A percentile compares a stretch with the other conserved stretches of the same genome.
Conservation (phyloP, 768 basidiomycete genomes). For the Trametes maxima region DNA sequence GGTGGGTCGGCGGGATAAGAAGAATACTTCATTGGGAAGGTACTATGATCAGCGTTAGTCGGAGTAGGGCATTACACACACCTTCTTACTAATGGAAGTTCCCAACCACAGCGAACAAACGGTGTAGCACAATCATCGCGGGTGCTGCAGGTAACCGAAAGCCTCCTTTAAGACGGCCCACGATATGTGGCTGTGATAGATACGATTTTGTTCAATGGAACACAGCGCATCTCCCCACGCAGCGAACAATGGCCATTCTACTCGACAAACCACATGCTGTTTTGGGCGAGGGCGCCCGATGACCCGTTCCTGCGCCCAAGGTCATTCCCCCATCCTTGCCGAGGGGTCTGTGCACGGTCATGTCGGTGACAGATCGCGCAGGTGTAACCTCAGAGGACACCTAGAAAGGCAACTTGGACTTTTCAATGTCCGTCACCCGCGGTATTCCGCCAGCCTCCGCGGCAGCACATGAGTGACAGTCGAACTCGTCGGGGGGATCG, state of each 20-base stretch:
- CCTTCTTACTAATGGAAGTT: constrained; percentile 12
- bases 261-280: neutral
- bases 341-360: neutral
- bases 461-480: neutral
- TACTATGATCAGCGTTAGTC: constrained; percentile 5
- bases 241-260: neutral
- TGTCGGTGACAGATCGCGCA: neutral
- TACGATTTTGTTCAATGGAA: neutral
- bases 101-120: neutral
- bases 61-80: neutral
- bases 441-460: constrained; percentile 2
- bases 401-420: constrained; percentile 9
- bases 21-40: neutral
- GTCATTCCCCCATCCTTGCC: neutral
- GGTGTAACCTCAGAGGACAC: constrained; percentile 1
- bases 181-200: constrained; percentile 16
- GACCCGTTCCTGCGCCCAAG: neutral
- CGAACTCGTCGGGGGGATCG: neutral
- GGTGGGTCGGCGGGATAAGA: neutral
- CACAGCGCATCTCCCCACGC: neutral
- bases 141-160: neutral
- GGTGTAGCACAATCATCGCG: neutral
- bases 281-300: neutral
- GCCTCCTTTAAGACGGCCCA: neutral
- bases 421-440: constrained; percentile 2